Base-by-base conservation (phyloP, 441 rosid genomes). In the Erodium texanum region DNA sequence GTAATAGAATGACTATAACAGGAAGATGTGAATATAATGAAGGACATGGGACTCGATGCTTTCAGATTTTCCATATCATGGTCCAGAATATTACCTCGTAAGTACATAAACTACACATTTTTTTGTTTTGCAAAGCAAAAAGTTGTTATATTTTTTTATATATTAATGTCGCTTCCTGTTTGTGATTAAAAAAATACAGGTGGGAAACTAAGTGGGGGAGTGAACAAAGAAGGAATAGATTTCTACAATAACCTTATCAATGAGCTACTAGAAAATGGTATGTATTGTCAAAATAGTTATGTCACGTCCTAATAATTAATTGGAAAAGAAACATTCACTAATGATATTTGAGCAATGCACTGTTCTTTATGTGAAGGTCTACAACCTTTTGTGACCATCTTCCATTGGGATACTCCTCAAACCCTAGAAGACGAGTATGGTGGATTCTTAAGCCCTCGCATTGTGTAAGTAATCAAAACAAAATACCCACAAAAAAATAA, bases 11-110 rank as follows among this genome's bases (percentile, higher is more conserved):
- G n/a, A n/a, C n/a, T 0, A 1, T 66, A 0, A 58, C 74, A 83
- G 89, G 76, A 81, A 79, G 96, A 89, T 78, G 80, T 86, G 12
- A 66, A 64, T 15, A 70, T 87, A 10, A 70, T 87, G 78, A 84
- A 82, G 61, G 76, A 80, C 59, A 79, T 86, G 70, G 87, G 84
- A 59, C 71, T 82, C 70, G 84, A 82, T 80, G 82, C 82, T 61
- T 79, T 82, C 73, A 86, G 96, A 81, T 82, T 89, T 68, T 89
- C 96, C 19, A 86, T 89, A 70, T 87, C 96, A 3, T 89, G 96
- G 96, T 74, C 96, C 0, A 79, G 96, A 73, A 74, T 89, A 16
- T 48, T 86, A 41, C 93, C 90, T 20, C 34, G 86, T 82, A 75
- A 81, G 84, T 19, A 5, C 7, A 6, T 19, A 27, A 0, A n/a